Evolutionary conservation across 1,139 yeast genomes (phyloP), one percentile per base, ranked within the genome.

Genomic region (Pichia sp.): DNA sequence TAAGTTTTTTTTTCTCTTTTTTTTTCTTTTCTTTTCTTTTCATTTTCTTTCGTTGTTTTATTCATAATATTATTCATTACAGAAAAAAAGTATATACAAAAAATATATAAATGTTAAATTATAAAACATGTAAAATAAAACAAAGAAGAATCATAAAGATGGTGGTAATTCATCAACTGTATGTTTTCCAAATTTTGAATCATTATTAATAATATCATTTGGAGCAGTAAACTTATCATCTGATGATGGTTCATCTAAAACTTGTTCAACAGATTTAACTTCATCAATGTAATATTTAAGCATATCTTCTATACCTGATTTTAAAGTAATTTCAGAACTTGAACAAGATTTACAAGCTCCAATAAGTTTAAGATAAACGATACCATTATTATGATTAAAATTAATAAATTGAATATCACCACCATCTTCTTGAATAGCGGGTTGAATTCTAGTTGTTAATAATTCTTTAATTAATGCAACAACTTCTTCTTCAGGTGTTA

Each of bases 381-480:
- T 78, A 1, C 94, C 92, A 5, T 74, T 65, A 35, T 72, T 73
- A 46, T 78, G 82, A 40, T 74, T 75, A 60, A 82, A 83, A 3
- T 70, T 73, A 22, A 82, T 82, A 63, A 81, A 84, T 55, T 82
- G 86, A 50, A 84, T 80, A 59, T 84, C 94, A 10, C 94, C 94
- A 43, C 94, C 94, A 59, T 84, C 94, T 52, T 84, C 94, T 62
- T 81, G 85, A 51, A 84, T 82, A 0, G 97, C 97, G 1, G 99
- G 98, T 56, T 97, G 78, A 50, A 92, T 90, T 57, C 97, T 78
- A 4, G 99, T 92, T 58, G 87, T 90, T 47, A 92, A 84, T 43
- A 92, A 73, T 63, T 92, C 99, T 58, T 90, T 89, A 58, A 92
- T 89, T 87, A 92, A 84, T 12, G 85, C 77, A 42, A 92, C 89